Evolutionary conservation across 1,284 basidiomycete species (phyloP).

Genomic region (Sanghuangporus sanghuang): DNA sequence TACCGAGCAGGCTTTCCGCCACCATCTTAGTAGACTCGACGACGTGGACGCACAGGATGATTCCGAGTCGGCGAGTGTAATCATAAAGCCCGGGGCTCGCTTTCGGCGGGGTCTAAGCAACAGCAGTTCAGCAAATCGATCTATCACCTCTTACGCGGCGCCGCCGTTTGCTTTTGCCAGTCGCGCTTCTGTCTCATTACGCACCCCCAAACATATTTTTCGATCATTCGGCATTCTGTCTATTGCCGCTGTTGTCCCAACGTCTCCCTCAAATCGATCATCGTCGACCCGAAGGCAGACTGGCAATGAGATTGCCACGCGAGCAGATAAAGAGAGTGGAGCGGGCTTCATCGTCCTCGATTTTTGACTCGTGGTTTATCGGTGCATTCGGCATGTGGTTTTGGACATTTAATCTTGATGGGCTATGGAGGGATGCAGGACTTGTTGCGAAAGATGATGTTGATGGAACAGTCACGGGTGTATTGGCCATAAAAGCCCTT

Average conservation of each 20-base stretch:
- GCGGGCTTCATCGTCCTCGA: constrained; percentile 37
- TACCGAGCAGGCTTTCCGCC: constrained; percentile 92
- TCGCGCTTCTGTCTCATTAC: constrained; percentile 85
- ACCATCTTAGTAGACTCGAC: constrained; percentile 86
- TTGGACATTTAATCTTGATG: constrained; percentile 66
- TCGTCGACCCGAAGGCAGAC: constrained; percentile 23
- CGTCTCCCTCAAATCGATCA: constrained; percentile 29
- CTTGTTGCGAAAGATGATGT: constrained; percentile 63
- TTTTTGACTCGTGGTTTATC: constrained; percentile 79
- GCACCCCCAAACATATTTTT: constrained; percentile 89
- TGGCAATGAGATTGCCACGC: constrained; percentile 17
- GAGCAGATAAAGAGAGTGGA: constrained; percentile 24
- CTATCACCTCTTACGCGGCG: constrained; percentile 26
- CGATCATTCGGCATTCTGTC: constrained; percentile 83
- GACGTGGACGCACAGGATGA: constrained; percentile 46
- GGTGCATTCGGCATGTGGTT: constrained; percentile 88
- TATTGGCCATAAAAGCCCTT: constrained; percentile 62
- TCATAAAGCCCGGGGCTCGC: constrained; percentile 2
- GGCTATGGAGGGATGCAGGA: constrained; percentile 65
- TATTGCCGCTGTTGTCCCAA: constrained; percentile 70
- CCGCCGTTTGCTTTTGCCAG: constrained; percentile 83
- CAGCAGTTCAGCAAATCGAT: constrained; percentile 30
- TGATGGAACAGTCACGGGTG: constrained; percentile 61
- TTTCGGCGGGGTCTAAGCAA: constrained; percentile 26
- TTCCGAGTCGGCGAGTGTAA: constrained; percentile 23